phyloP scores from a whole-genome alignment of 805 yeast species.

The Cyberlindnera euphorbiiphila region DNA sequence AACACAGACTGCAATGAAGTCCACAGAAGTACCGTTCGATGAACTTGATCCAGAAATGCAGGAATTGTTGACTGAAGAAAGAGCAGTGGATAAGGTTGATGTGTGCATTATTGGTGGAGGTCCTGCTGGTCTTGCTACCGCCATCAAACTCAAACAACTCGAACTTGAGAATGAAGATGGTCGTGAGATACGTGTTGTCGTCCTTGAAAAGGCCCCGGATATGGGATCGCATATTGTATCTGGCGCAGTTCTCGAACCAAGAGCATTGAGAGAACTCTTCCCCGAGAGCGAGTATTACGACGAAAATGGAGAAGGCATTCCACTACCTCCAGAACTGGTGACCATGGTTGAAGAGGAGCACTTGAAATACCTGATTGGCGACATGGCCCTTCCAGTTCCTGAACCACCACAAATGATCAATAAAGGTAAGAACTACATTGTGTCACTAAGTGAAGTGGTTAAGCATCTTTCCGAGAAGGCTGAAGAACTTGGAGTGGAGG shows the following conservation, averaged over 20 bases:
- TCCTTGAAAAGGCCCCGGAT: slow-evolving; percentile 88
- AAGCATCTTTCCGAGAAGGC: slow-evolving; percentile 84
- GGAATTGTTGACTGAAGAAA: slow-evolving; percentile 50
- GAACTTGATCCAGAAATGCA: slow-evolving; percentile 40
- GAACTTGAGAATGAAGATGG: slow-evolving; percentile 55
- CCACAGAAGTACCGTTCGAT: slow-evolving; percentile 28
- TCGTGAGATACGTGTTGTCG: slow-evolving; percentile 77
- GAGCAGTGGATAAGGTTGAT: slow-evolving; percentile 85
- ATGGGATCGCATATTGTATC: slow-evolving; percentile 90
- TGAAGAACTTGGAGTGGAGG: slow-evolving; percentile 89
- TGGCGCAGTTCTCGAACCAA: slow-evolving; percentile 93
- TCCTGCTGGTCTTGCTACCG: slow-evolving; percentile 95
- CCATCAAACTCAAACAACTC: slow-evolving; percentile 81
- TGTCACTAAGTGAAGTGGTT: slow-evolving; percentile 75
- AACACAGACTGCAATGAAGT: slow-evolving; percentile 4
- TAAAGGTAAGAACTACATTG: slow-evolving; percentile 77
- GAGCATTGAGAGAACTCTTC: slow-evolving; percentile 78
- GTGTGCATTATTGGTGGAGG: slow-evolving; percentile 98
- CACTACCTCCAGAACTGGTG: slow-evolving; percentile 71
- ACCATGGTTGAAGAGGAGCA: slow-evolving; percentile 75
- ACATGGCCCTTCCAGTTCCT: slow-evolving; percentile 67
- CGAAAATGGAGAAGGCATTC: slow-evolving; percentile 54
- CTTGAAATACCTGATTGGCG: slow-evolving; percentile 63
- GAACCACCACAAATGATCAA: slow-evolving; percentile 92
- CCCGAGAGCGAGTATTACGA: slow-evolving; percentile 58